Conservation (phyloP, 176 grass and related monocot genomes). For the Olyra latifolia region DNA sequence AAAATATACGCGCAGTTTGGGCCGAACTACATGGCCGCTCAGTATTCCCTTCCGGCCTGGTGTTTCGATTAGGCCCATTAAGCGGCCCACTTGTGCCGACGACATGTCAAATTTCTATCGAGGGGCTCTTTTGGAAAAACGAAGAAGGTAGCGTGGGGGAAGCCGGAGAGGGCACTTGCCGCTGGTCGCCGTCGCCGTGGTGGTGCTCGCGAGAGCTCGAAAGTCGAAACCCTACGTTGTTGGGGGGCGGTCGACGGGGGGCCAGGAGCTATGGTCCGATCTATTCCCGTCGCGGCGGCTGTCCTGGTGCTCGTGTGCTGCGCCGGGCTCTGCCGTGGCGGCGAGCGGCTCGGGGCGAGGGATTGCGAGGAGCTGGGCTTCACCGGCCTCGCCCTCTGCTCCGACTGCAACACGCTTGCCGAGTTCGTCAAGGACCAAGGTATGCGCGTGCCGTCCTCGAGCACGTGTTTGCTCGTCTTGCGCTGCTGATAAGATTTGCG, state of each 20-base stretch:
- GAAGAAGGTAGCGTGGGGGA: not conserved
- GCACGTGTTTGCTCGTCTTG: not conserved
- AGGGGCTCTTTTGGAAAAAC: not conserved
- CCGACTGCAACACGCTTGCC: conserved; percentile 78
- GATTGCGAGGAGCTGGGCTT: conserved; percentile 95
- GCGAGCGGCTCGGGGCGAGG: conserved; percentile 51
- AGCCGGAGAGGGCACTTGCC: not conserved
- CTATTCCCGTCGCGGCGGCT: not conserved
- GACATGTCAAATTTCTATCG: not conserved
- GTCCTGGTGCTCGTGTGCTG: conserved; percentile 29
- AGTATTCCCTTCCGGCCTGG: not conserved
- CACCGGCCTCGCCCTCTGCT: conserved; percentile 97
- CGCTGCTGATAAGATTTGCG: not conserved
- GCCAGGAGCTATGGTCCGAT: conserved; percentile 29
- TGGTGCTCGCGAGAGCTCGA: not conserved
- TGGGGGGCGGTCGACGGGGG: not conserved
- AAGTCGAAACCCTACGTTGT: not conserved
- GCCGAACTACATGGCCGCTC: not conserved
- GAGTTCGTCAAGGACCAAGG: conserved; percentile 95
- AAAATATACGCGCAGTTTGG: not conserved
- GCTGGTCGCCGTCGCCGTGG: not conserved
- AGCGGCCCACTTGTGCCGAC: not conserved
- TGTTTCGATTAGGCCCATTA: not conserved
- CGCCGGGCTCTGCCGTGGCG: conserved; percentile 25
- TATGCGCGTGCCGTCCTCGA: not conserved